Conservation (phyloP, 805 yeast genomes). For the Candida adriatica region DNA sequence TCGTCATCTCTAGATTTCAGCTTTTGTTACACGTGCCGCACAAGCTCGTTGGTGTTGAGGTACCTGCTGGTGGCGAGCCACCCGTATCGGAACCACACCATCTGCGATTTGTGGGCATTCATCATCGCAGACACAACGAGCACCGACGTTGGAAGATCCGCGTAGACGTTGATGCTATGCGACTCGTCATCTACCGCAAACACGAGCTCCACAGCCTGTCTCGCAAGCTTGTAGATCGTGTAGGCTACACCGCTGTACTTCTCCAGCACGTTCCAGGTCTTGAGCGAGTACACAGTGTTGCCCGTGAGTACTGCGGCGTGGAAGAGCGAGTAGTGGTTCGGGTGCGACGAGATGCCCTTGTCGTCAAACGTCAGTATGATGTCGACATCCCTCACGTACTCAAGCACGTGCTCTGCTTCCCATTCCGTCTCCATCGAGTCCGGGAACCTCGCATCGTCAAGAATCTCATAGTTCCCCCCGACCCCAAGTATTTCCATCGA, state of each 20-base stretch:
- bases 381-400: slow-evolving; percentile 28
- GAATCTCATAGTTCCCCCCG: slow-evolving; percentile 28
- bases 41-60: slow-evolving; percentile 66
- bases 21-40: slow-evolving; percentile 1
- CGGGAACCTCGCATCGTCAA: slow-evolving; percentile 39
- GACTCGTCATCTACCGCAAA: slow-evolving; percentile 13
- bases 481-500: slow-evolving; percentile 54
- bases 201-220: neutral
- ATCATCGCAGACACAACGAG: slow-evolving; percentile 64
- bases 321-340: slow-evolving; percentile 71
- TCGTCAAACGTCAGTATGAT: slow-evolving; percentile 74
- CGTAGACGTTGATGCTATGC: slow-evolving; percentile 28
- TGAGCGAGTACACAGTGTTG: slow-evolving; percentile 23
- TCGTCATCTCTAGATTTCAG: too few species aligned
- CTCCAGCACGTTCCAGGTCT: slow-evolving; percentile 27
- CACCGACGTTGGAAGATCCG: slow-evolving; percentile 23
- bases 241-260: slow-evolving; percentile 42
- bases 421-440: slow-evolving; percentile 71
- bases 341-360: slow-evolving; percentile 76
- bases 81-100: slow-evolving; percentile 91
- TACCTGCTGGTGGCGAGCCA: slow-evolving; percentile 80
- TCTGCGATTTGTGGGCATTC: slow-evolving; percentile 77
- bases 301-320: slow-evolving; percentile 30
- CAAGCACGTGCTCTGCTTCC: slow-evolving; percentile 41
- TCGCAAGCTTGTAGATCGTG: slow-evolving; percentile 10